Percentiles rank a stretch among this genome's conserved stretches.
Conservation (phyloP, 345 rosid species). For the Camelina neglecta region DNA sequence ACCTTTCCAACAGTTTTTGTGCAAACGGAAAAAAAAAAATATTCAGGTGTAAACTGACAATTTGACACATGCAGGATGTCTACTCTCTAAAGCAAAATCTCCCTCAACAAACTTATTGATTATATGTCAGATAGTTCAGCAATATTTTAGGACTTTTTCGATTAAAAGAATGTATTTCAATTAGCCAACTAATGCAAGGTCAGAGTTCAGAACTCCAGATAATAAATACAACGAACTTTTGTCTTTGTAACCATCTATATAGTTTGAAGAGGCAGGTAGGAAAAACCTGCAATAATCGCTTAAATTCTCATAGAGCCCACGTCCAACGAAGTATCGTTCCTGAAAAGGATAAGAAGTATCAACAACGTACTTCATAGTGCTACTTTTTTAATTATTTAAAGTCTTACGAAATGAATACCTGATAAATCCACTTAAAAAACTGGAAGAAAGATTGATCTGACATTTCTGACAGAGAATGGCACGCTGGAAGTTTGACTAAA, state of each 20-base stretch:
- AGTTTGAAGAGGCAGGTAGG: conserved; percentile 19
- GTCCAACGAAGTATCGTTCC: conserved; percentile 98
- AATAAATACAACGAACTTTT: conserved; percentile 15
- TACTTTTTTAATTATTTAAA: conserved; percentile 20
- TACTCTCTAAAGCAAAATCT: conserved; percentile 6
- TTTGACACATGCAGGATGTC: conserved; percentile 16
- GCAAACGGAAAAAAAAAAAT: neutral
- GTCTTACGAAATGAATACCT: conserved; percentile 56
- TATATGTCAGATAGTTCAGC: neutral
- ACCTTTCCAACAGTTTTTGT: conserved; percentile 18
- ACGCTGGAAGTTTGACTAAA: conserved; percentile 76
- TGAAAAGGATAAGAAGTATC: conserved; percentile 49
- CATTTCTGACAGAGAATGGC: conserved; percentile 83
- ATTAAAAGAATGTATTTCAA: conserved; percentile 26
- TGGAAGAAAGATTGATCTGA: conserved; percentile 96
- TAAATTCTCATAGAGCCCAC: conserved; percentile 88
- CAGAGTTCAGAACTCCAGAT: conserved; percentile 3
- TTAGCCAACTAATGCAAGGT: conserved; percentile 17
- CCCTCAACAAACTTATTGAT: conserved; percentile 12
- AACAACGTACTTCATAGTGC: conserved; percentile 19
- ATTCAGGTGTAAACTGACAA: conserved; percentile 9
- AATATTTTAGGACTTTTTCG: neutral
- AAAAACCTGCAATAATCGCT: conserved; percentile 87
- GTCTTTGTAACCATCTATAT: conserved; percentile 6
- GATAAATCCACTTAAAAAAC: conserved; percentile 97